Percentiles rank a stretch among this genome's conserved stretches.
These are phyloP conservation scores for Pseudogymnoascus sp. DNA, from an alignment of 2,329 filamentous ascomycete genomes.

Conservation along the genomic window DNA sequence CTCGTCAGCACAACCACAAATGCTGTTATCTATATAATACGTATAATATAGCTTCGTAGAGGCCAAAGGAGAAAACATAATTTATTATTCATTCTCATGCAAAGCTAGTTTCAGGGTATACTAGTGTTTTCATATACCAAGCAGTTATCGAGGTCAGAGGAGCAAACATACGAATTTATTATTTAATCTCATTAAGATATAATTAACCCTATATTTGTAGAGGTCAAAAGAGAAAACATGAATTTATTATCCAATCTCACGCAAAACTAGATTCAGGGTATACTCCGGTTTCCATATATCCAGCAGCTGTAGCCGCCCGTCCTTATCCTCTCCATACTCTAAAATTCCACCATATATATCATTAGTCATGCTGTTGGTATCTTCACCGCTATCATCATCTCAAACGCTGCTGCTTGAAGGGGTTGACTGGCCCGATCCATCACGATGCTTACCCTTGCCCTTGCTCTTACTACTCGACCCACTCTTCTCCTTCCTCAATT, in stretches of 20 bases:
- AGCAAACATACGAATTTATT: background rate
- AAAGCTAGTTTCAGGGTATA: no score
- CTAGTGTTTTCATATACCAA: no score
- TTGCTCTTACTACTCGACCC: slow-evolving; percentile 13
- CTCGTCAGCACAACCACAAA: background rate
- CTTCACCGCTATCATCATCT: background rate
- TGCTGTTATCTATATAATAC: background rate
- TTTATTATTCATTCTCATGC: no score
- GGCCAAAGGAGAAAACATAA: no score
- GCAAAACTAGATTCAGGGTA: background rate
- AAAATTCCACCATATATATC: background rate
- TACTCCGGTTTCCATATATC: background rate
- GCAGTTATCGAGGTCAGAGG: background rate
- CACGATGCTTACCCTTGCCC: background rate
- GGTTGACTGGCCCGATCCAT: background rate
- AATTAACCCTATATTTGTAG: no score
- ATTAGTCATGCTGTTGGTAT: background rate
- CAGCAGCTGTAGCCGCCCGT: background rate
- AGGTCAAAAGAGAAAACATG: no score
- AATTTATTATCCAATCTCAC: background rate
- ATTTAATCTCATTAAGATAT: background rate
- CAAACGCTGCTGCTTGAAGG: background rate
- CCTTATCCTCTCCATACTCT: background rate
- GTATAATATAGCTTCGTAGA: no score
- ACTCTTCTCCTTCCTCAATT: slow-evolving; percentile 14